These are phyloP conservation scores for Verruconis gallopava DNA, from an alignment of 2,329 filamentous ascomycete genomes.

Conservation along the genomic window DNA sequence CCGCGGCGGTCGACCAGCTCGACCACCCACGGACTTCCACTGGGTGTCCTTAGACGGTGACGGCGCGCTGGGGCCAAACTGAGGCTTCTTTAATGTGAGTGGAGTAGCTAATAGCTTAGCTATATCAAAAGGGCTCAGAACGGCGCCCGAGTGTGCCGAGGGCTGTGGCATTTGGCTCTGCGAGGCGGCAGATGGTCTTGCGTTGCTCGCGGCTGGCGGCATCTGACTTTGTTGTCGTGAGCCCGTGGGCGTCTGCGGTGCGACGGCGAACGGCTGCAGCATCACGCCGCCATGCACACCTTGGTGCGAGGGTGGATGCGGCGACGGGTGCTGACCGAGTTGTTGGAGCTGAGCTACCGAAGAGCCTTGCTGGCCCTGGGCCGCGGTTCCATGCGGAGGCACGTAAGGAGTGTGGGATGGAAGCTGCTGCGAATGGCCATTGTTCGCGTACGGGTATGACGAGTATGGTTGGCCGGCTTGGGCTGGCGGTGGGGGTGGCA, in stretches of 20 bases:
- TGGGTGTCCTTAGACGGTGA: not conserved
- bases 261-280: slow-evolving; percentile 35
- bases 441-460: slow-evolving; percentile 7
- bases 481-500: slow-evolving; percentile 21
- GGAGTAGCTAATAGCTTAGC: slow-evolving; percentile 6
- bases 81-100: not conserved
- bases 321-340: not conserved
- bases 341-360: not conserved
- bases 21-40: slow-evolving; percentile 1
- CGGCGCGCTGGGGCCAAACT: not conserved
- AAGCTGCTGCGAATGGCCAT: slow-evolving; percentile 3
- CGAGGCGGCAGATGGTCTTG: not conserved
- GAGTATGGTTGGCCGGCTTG: not conserved
- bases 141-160: not conserved
- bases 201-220: not conserved
- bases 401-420: slow-evolving; percentile 3
- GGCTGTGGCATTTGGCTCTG: not conserved
- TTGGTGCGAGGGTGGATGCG: not conserved
- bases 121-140: slow-evolving; percentile 7
- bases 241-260: slow-evolving; percentile 29
- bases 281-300: slow-evolving; percentile 27
- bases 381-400: not conserved
- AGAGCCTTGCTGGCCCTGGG: not conserved
- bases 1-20: not conserved
- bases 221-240: slow-evolving; percentile 19